These are phyloP conservation scores for Calophaca sinica DNA, from an alignment of 306 rosid genomes.

Conservation along the genomic window DNA sequence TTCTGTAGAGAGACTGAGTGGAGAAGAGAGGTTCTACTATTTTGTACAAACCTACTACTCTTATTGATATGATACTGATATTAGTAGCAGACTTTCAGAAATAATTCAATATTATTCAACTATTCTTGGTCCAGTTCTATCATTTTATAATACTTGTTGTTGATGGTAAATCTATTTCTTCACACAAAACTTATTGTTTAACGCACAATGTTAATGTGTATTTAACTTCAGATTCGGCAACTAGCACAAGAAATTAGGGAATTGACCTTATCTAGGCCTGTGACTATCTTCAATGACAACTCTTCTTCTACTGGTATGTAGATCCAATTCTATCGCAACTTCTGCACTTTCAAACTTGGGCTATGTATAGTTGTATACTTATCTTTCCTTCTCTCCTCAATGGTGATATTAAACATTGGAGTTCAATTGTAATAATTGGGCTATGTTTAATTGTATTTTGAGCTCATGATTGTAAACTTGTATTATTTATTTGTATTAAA, in stretches of 20 bases:
- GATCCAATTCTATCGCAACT: conserved; percentile 29
- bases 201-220: background rate
- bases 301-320: conserved; percentile 60
- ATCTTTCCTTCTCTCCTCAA: conserved; percentile 9
- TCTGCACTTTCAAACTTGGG: conserved; percentile 27
- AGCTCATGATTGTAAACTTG: background rate
- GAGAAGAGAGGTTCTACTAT: conserved; percentile 1
- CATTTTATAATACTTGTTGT: conserved; percentile 14
- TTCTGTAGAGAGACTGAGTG: conserved; percentile 17
- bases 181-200: conserved; percentile 1
- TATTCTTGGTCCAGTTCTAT: conserved; percentile 19
- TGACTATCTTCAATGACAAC: conserved; percentile 63
- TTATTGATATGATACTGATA: conserved; percentile 1
- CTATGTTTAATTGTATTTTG: background rate
- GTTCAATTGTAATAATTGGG: background rate
- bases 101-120: conserved; percentile 2
- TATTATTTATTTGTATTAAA: conserved; percentile 1
- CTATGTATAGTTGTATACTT: background rate
- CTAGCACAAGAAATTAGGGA: conserved; percentile 81
- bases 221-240: conserved; percentile 69
- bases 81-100: background rate
- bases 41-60: conserved; percentile 4
- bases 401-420: background rate
- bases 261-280: conserved; percentile 68
- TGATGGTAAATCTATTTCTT: conserved; percentile 20